phyloP scores from a whole-genome alignment of 2,329 filamentous ascomycete genomes.

The Pseudogymnoascus sp. region DNA sequence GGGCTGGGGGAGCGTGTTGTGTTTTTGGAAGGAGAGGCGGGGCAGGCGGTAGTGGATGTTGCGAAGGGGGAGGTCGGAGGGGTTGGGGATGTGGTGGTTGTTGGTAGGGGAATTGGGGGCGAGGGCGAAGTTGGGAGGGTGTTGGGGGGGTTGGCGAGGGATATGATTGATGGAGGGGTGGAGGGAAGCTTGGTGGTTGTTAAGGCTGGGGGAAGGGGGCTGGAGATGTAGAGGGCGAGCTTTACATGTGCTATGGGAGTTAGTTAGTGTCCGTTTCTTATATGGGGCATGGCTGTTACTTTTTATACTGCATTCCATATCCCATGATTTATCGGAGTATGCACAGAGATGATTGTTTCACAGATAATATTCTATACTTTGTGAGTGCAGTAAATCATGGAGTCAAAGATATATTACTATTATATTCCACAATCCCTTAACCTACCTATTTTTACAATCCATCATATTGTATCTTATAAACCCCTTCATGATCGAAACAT shows the following conservation, averaged over 20 bases:
- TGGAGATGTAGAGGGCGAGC: background rate
- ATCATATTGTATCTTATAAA: background rate
- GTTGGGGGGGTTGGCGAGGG: background rate
- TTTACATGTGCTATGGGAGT: background rate
- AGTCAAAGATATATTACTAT: background rate
- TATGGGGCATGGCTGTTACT: background rate
- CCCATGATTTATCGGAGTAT: background rate
- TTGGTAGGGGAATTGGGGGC: constrained; percentile 39
- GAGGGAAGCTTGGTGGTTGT: constrained; percentile 17
- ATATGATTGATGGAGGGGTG: constrained; percentile 16
- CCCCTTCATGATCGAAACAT: background rate
- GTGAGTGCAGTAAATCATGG: background rate
- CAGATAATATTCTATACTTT: background rate
- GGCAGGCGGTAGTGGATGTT: constrained; percentile 31
- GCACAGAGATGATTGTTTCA: background rate
- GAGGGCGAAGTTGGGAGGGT: background rate
- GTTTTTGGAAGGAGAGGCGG: constrained; percentile 41
- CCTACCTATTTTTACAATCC: background rate
- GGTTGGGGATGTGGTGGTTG: constrained; percentile 61
- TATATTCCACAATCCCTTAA: background rate
- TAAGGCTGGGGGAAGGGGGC: constrained; percentile 14
- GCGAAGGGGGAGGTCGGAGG: constrained; percentile 56
- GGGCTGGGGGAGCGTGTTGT: constrained; percentile 46
- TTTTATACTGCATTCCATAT: background rate
- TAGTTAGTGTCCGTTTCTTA: background rate